Base-by-base conservation (phyloP, 2,329 filamentous ascomycete genomes). In the Thermoascus crustaceus region DNA sequence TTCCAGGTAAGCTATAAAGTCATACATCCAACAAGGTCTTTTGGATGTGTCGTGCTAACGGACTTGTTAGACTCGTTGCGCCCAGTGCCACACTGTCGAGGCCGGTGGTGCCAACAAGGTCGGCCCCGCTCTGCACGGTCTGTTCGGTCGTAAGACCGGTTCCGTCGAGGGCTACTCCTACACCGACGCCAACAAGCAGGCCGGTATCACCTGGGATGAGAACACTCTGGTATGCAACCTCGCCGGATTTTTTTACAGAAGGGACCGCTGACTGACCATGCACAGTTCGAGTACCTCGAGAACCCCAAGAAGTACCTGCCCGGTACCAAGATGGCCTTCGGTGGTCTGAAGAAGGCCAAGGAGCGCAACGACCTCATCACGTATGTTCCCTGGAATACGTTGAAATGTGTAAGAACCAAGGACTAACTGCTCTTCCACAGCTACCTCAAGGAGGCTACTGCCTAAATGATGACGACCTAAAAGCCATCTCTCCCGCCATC, bases 291-390 rank as follows among this genome's bases (percentile, higher is more conserved):
- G 52, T 98, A 98, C 81, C 88, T 98, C 60, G 91, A 98, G 80
- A 96, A 96, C 83, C 91, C 91, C 73, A 98, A 98, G 83, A 96
- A 96, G 79, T 98, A 88, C 80, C 95, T 98, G 50, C 91, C 91
- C 54, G 91, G 91, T 55, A 98, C 91, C 74, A 98, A 96, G 86
- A 98, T 98, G 91, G 91, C 91, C 58, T 98, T 96, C 66, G 91
- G 91, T 73, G 91, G 91, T 68, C 79, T 98, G 63, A 98, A 98
- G 88, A 98, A 98, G 85, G 78, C 80, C 64, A 96, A 96, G 85
- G 91, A 96, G 75, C 80, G 91, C 68, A 94, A 96, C 68, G 89
- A 98, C 71, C 76, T 98, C 59, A 94, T 98, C 79, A 87, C 86
- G 82, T 89, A 83, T 58, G 82, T 77, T 45, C 30, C 23, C 26